Percentiles rank a stretch among this genome's conserved stretches.
phyloP scores from a whole-genome alignment of 176 grass and related monocot genomes.

The Eremochloa ophiuroides region DNA sequence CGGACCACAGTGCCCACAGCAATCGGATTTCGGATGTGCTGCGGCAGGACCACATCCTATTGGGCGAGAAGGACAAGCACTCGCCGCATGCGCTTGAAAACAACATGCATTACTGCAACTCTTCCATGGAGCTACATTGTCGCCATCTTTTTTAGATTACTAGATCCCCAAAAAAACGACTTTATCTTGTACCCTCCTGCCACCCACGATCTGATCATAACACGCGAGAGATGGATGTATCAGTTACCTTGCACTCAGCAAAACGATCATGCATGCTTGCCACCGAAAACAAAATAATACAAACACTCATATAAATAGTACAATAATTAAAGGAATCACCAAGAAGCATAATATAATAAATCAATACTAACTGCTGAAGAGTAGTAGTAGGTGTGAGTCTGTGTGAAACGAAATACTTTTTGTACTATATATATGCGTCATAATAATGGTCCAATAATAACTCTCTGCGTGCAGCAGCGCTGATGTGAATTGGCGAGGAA shows the following conservation, averaged over 20 bases:
- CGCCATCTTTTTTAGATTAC: constrained; percentile 18
- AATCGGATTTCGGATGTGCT: background rate
- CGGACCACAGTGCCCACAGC: background rate
- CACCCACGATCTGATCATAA: constrained; percentile 30
- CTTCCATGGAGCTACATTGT: constrained; percentile 16
- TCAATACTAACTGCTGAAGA: too few relatives aligned
- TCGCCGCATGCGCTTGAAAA: constrained; percentile 25
- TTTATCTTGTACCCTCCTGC: constrained; percentile 17
- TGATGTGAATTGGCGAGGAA: background rate
- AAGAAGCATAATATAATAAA: background rate
- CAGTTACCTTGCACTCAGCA: background rate
- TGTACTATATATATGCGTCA: background rate
- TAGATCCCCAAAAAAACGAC: background rate
- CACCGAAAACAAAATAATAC: too few relatives aligned
- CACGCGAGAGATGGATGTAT: background rate
- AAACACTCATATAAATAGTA: background rate
- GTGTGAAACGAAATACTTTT: background rate
- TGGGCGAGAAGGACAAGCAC: constrained; percentile 34
- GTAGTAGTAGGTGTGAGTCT: too few relatives aligned
- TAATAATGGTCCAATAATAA: background rate
- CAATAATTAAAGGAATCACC: background rate
- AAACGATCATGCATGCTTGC: background rate
- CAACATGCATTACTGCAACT: constrained; percentile 17
- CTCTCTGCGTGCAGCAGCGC: background rate
- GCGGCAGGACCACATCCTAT: constrained; percentile 11